Evolutionary conservation across 1,284 basidiomycete genomes (phyloP).

Genomic region (Pseudozyma pruni): DNA sequence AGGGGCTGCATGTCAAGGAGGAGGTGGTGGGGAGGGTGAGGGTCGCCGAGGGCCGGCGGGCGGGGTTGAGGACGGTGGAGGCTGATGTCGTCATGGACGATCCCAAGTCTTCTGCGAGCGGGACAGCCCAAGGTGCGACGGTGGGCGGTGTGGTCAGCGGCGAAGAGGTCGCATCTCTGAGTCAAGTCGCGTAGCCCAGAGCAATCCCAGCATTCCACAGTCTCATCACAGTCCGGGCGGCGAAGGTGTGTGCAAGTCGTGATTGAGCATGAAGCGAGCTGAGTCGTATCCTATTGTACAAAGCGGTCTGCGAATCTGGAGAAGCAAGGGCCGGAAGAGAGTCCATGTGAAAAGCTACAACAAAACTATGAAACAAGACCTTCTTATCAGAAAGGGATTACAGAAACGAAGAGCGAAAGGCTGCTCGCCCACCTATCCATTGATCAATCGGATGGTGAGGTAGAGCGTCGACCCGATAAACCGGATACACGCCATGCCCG

Average conservation of each 20-base stretch:
- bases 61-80: not conserved
- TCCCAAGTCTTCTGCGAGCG: too few relatives aligned
- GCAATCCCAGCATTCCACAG: too few relatives aligned
- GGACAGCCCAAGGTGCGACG: too few relatives aligned
- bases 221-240: too few relatives aligned
- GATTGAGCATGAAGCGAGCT: too few relatives aligned
- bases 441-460: slow-evolving; percentile 56
- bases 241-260: too few relatives aligned
- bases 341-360: slow-evolving; percentile 1
- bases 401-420: too few relatives aligned
- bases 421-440: slow-evolving; percentile 7
- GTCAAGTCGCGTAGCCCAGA: too few relatives aligned
- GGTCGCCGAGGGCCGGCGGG: slow-evolving; percentile 10
- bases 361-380: not conserved
- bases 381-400: not conserved
- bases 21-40: slow-evolving; percentile 11
- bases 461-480: slow-evolving; percentile 62
- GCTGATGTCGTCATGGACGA: too few relatives aligned
- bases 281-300: not conserved
- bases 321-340: not conserved
- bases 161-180: too few relatives aligned
- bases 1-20: slow-evolving; percentile 13
- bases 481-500: slow-evolving; percentile 59
- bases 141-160: too few relatives aligned
- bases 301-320: not conserved